Base-by-base conservation (phyloP, 1,284 basidiomycete genomes). In the Ganoderma multipileum region DNA sequence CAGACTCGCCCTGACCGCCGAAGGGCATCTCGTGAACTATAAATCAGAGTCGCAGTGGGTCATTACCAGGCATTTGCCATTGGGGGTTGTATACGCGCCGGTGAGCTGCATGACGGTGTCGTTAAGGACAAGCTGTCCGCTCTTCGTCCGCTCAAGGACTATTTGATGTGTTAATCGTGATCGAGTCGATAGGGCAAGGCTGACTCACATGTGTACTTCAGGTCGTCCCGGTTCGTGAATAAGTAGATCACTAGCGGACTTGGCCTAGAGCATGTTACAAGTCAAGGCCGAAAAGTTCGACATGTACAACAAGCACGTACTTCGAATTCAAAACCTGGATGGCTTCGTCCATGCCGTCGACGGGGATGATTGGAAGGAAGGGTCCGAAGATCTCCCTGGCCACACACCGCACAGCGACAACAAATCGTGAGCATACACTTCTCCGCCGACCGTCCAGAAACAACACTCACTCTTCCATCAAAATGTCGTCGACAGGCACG, bases 311-410 rank as follows among this genome's bases (percentile, higher is more conserved):
- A 33, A 28, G 8, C n/a, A 71, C 83, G 39, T 66, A 86, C 85
- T 82, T 77, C 0, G 76, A 71, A 66, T 84, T 85, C 63, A 91
- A 79, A 68, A 86, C 85, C 8, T 80, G 74, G 65, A 90, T 84
- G 3, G 87, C 89, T 5, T 83, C 82, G 23, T 88, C 83, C 14
- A 85, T 73, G 67, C 82, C 79, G 65, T 87, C 84, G 11, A 92
- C 84, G 2, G 89, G 83, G 3, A 93, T 76, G 63, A 94, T 85
- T 4, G 91, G 86, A 2, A 94, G 77, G 26, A 93, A 78, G 0
- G 92, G 91, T 0, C 90, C 92, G 76, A 94, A 92, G 20, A 90
- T 80, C 76, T 92, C 91, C 60, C 87, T 88, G 2, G 18, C 44
- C 20, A 30, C 14, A 18, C 52, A 33, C 33, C 59, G 7, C 42